Percentiles rank a stretch among this genome's conserved stretches.
Evolutionary conservation across 768 basidiomycete species (phyloP).

Genomic region (Kwoniella bestiolae): DNA sequence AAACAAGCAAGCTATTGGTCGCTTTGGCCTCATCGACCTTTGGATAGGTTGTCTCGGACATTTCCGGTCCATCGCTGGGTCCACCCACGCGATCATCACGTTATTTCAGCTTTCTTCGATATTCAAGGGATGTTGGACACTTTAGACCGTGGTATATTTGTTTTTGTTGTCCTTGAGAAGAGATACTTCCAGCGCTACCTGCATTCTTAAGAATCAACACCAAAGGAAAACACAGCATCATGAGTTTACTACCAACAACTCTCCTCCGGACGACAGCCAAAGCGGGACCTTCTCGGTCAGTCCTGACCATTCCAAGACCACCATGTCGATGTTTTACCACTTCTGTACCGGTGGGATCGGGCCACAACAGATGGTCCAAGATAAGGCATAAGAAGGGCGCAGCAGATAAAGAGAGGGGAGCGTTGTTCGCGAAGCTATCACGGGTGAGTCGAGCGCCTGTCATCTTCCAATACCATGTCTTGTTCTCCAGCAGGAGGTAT

Average conservation of each 20-base stretch:
- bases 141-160: too few relatives aligned
- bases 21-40: background rate
- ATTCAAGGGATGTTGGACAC: background rate
- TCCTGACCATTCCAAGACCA: background rate
- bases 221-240: too few relatives aligned
- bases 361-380: slow-evolving; percentile 56
- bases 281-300: slow-evolving; percentile 5
- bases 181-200: too few relatives aligned
- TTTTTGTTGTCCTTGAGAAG: too few relatives aligned
- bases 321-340: slow-evolving; percentile 11
- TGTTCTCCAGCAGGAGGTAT: too few relatives aligned
- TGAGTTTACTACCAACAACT: background rate
- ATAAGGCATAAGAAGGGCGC: slow-evolving; percentile 55
- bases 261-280: background rate
- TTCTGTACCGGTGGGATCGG: slow-evolving; percentile 20
- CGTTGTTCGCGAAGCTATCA: slow-evolving; percentile 44
- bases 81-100: background rate
- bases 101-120: too few relatives aligned
- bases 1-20: too few relatives aligned
- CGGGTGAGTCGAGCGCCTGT: slow-evolving; percentile 29
- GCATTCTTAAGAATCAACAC: too few relatives aligned
- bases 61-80: background rate
- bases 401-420: slow-evolving; percentile 45
- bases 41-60: background rate
- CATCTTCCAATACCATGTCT: too few relatives aligned